Evolutionary conservation across 345 rosid species (phyloP).

Genomic region (Camelina hispida): DNA sequence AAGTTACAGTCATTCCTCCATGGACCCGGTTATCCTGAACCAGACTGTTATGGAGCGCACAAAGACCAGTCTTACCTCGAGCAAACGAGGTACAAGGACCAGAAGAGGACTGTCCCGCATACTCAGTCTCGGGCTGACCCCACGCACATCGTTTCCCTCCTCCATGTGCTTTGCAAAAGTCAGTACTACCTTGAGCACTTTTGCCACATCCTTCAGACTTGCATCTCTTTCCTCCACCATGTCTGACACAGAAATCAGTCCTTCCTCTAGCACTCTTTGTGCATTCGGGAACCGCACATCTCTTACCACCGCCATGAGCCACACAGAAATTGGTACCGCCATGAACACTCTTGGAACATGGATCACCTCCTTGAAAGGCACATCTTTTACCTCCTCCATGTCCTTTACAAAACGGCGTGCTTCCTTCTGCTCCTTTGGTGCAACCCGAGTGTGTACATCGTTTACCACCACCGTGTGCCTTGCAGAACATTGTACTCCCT

Average conservation of each 20-base stretch:
- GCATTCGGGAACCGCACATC: conserved; percentile 85
- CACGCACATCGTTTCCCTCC: conserved; percentile 96
- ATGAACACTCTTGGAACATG: conserved; percentile 93
- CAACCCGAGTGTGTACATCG: conserved; percentile 80
- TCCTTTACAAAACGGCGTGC: conserved; percentile 95
- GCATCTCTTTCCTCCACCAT: conserved; percentile 99
- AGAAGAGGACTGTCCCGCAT: conserved; percentile 51
- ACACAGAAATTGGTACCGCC: conserved; percentile 99
- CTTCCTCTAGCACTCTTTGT: conserved; percentile 99
- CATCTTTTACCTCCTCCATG: conserved; percentile 99
- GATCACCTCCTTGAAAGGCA: conserved; percentile 76
- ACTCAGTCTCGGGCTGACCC: conserved; percentile 86
- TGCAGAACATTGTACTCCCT: conserved; percentile 98
- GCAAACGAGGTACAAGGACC: conserved; percentile 89
- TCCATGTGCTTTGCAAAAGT: conserved; percentile 97
- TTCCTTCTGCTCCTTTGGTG: conserved; percentile 98
- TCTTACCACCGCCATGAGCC: conserved; percentile 97
- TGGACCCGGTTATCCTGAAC: conserved; percentile 87
- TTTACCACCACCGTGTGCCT: conserved; percentile 98
- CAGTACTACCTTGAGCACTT: conserved; percentile 98
- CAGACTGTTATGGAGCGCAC: conserved; percentile 78
- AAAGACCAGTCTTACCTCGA: conserved; percentile 87
- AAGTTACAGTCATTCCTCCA: conserved; percentile 71
- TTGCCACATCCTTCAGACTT: conserved; percentile 84
- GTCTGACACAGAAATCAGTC: conserved; percentile 91